These are phyloP conservation scores for Stachybotrys chartarum DNA, from an alignment of 2,329 filamentous ascomycete genomes.

Conservation along the genomic window DNA sequence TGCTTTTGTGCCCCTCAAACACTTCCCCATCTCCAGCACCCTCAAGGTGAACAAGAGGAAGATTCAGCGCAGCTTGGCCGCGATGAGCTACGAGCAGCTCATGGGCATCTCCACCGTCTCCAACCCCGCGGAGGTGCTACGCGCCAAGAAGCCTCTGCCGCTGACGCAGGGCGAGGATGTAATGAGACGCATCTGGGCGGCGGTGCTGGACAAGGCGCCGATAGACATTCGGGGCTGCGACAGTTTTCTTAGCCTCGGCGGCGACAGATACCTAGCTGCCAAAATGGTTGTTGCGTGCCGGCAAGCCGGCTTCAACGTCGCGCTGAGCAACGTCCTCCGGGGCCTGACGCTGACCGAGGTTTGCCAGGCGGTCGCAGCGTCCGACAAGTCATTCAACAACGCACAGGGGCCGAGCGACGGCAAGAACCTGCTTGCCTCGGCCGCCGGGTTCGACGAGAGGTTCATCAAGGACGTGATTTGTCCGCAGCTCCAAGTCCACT, in stretches of 20 bases:
- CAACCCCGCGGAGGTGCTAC: constrained; percentile 27
- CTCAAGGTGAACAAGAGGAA: constrained; percentile 43
- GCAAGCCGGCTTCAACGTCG: constrained; percentile 30
- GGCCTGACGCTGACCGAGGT: constrained; percentile 36
- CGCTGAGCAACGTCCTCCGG: constrained; percentile 33
- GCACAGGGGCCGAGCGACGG: neutral
- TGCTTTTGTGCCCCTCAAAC: constrained; percentile 39
- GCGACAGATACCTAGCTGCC: constrained; percentile 36
- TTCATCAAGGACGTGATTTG: constrained; percentile 34
- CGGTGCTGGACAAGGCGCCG: constrained; percentile 31
- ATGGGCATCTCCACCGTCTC: constrained; percentile 30
- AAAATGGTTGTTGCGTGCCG: constrained; percentile 38
- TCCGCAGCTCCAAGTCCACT: constrained; percentile 33
- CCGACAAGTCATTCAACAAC: constrained; percentile 7
- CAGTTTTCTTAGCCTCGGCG: constrained; percentile 39
- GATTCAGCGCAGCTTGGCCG: constrained; percentile 36
- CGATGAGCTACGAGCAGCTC: constrained; percentile 35
- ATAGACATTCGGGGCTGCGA: constrained; percentile 32
- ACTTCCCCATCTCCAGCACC: constrained; percentile 40
- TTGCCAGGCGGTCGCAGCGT: constrained; percentile 25
- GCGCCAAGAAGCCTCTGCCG: constrained; percentile 36
- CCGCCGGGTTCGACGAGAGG: constrained; percentile 17
- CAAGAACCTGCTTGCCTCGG: neutral
- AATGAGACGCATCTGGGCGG: constrained; percentile 41
- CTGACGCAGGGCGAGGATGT: constrained; percentile 38